Percentiles rank a stretch among this genome's conserved stretches.
These are phyloP conservation scores for Aureobasidium zeae DNA, from an alignment of 2,329 filamentous ascomycete species.

Conservation along the genomic window DNA sequence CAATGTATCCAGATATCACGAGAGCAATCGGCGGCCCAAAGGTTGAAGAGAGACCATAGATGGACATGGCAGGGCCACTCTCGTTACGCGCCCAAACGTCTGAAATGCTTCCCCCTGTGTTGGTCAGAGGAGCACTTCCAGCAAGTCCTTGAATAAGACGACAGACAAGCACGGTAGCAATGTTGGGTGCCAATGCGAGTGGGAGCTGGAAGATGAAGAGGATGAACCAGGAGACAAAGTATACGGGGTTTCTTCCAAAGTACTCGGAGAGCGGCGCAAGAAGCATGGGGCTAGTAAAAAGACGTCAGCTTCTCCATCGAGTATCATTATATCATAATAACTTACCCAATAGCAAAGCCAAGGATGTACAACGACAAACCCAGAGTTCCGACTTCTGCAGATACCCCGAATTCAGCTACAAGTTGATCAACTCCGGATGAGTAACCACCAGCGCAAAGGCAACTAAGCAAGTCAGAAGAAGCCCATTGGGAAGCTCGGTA, in stretches of 20 bases:
- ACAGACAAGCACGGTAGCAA: slow-evolving; percentile 23
- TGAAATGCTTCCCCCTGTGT: slow-evolving; percentile 26
- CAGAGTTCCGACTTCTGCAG: slow-evolving; percentile 26
- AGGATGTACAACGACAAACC: slow-evolving; percentile 26
- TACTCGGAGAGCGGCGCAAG: slow-evolving; percentile 30
- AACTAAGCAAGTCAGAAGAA: slow-evolving; percentile 11
- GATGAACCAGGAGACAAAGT: slow-evolving; percentile 25
- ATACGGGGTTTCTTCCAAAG: slow-evolving; percentile 30
- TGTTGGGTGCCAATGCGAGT: slow-evolving; percentile 13
- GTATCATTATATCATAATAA: neutral
- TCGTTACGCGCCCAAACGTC: slow-evolving; percentile 28
- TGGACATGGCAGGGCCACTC: slow-evolving; percentile 28
- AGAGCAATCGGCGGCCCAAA: slow-evolving; percentile 30
- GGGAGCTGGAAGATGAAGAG: slow-evolving; percentile 27
- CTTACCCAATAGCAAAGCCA: slow-evolving; percentile 22
- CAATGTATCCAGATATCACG: slow-evolving; percentile 30
- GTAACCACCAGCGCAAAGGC: slow-evolving; percentile 15
- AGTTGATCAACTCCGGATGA: slow-evolving; percentile 14
- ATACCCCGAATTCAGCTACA: slow-evolving; percentile 23
- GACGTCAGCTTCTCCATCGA: neutral
- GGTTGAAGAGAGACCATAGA: slow-evolving; percentile 30
- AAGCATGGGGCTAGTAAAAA: slow-evolving; percentile 20
- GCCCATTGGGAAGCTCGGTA: slow-evolving; percentile 1
- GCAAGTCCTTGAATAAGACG: slow-evolving; percentile 26
- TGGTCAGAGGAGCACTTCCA: slow-evolving; percentile 29